Percentiles rank a stretch among this genome's conserved stretches.
Evolutionary conservation across 2,329 filamentous ascomycete genomes (phyloP).

Genomic region (Coleophoma eucalyptorum): DNA sequence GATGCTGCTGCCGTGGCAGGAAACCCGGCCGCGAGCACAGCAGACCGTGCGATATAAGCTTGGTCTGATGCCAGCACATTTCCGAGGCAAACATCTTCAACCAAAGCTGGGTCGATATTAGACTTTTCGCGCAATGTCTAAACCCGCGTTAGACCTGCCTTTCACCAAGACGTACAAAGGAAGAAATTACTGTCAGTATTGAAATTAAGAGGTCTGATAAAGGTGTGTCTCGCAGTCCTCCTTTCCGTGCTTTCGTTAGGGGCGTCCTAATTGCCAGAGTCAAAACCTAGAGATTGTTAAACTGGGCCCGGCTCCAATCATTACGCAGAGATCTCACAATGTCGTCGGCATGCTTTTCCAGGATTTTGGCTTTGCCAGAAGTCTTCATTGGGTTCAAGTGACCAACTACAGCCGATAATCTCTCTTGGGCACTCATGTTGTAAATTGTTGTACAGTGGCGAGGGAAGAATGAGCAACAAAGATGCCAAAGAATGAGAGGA

Average conservation of each 20-base stretch:
- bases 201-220: constrained; percentile 81
- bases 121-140: constrained; percentile 15
- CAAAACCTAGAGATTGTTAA: constrained; percentile 54
- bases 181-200: constrained; percentile 73
- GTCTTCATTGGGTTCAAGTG: constrained; percentile 35
- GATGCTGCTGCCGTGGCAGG: constrained; percentile 77
- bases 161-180: constrained; percentile 51
- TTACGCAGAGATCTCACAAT: constrained; percentile 46
- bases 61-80: constrained; percentile 88
- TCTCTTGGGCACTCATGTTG: constrained; percentile 17
- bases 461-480: too few relatives aligned
- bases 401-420: constrained; percentile 31
- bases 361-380: constrained; percentile 46
- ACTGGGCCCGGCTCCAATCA: background rate
- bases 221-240: constrained; percentile 88
- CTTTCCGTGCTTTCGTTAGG: constrained; percentile 87
- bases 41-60: constrained; percentile 89
- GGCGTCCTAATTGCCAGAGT: constrained; percentile 86
- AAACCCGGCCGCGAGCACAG: constrained; percentile 85
- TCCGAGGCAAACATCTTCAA: constrained; percentile 89
- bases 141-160: background rate
- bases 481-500: too few relatives aligned
- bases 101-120: constrained; percentile 63
- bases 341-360: constrained; percentile 86
- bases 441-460: background rate